A percentile compares a stretch with the other conserved stretches of the same genome.
Evolutionary conservation across 139 green algal species (phyloP).

Genomic region (Tetradesmus lagerheimii): DNA sequence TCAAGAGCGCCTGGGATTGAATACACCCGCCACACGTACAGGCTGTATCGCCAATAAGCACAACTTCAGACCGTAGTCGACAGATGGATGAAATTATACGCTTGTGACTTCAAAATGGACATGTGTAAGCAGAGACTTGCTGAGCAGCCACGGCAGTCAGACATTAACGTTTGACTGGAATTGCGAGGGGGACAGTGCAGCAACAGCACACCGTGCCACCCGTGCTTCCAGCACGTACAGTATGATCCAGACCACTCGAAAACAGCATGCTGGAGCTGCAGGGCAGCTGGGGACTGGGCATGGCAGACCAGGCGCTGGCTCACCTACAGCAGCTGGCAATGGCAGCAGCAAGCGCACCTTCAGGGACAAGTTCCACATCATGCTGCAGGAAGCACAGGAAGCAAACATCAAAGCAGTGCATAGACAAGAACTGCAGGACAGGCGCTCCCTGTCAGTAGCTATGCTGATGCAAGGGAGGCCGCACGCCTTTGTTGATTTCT

Average conservation of each 20-base stretch:
- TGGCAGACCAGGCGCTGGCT: background rate
- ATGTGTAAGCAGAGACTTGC: background rate
- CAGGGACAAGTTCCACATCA: conserved; percentile 26
- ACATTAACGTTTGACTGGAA: background rate
- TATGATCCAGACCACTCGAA: background rate
- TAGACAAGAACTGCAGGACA: conserved; percentile 51
- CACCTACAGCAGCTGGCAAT: background rate
- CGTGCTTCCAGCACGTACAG: background rate
- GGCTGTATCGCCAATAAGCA: no score
- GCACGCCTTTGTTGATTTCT: conserved; percentile 72
- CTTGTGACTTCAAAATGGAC: no score
- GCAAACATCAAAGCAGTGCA: conserved; percentile 18
- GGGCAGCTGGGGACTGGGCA: background rate
- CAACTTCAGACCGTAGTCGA: no score
- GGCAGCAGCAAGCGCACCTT: conserved; percentile 8
- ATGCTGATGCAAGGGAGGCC: conserved; percentile 67
- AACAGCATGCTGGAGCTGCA: background rate
- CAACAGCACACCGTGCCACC: background rate
- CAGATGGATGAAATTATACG: no score
- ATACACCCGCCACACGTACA: no score
- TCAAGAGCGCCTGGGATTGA: no score
- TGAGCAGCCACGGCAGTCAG: background rate
- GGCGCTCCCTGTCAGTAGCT: conserved; percentile 55
- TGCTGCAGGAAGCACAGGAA: conserved; percentile 29
- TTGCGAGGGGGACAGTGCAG: background rate